Conservation (phyloP, 495 filamentous ascomycete species). For the Lophium mytilinum region DNA sequence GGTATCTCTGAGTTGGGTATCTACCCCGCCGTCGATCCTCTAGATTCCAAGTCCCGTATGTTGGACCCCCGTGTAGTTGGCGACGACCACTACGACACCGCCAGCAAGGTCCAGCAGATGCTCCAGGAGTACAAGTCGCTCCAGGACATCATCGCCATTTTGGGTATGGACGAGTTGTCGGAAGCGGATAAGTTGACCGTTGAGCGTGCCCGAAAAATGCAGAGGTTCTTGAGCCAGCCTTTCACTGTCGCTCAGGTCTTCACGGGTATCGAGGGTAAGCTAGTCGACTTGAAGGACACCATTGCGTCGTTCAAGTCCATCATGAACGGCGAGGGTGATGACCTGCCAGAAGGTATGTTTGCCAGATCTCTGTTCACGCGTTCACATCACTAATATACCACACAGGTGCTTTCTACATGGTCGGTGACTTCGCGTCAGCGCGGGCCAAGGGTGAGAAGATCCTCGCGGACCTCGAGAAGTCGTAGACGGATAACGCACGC, state of each 20-base stretch:
- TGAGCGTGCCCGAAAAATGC: constrained; percentile 99
- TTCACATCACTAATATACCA: constrained; percentile 1
- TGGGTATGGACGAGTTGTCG: constrained; percentile 99
- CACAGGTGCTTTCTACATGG: constrained; percentile 86
- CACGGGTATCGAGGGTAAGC: constrained; percentile 93
- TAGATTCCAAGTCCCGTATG: constrained; percentile 99
- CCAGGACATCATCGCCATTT: constrained; percentile 99
- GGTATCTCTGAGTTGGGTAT: constrained; percentile 99
- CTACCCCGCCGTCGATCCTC: constrained; percentile 98
- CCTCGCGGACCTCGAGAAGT: constrained; percentile 83
- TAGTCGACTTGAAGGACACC: constrained; percentile 98
- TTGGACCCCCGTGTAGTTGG: constrained; percentile 97
- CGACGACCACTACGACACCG: constrained; percentile 93
- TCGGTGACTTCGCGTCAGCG: constrained; percentile 89
- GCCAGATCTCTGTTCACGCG: background rate
- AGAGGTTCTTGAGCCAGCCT: constrained; percentile 98
- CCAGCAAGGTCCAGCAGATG: constrained; percentile 93
- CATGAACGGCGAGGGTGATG: constrained; percentile 88
- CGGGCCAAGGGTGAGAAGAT: constrained; percentile 99
- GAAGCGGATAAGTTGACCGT: constrained; percentile 99
- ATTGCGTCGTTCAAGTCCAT: constrained; percentile 96
- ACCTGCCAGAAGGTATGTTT: constrained; percentile 73
- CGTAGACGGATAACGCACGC: constrained; percentile 14
- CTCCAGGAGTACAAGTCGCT: constrained; percentile 99
- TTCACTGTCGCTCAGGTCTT: constrained; percentile 99